Base-by-base conservation (phyloP, 2,329 filamentous ascomycete species). In the Leptographium wingfieldii region DNA sequence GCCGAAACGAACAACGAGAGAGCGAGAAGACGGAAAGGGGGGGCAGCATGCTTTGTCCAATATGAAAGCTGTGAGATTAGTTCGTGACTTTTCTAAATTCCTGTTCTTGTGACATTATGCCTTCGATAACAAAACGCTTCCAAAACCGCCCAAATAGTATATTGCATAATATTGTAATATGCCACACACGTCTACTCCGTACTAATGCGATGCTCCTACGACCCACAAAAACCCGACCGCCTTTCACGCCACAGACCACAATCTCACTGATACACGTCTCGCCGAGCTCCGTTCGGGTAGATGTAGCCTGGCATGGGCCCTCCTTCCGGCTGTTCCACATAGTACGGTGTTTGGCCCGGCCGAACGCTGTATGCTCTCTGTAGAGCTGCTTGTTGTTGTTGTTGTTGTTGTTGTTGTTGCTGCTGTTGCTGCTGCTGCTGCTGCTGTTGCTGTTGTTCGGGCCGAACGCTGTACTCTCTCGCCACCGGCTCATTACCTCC, bases 281-380 rank as follows among this genome's bases (percentile, higher is more conserved):
- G 58, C 5, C 56, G 59, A 1, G 55, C 35, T 62, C 74, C 72
- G 49, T 77, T 74, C n/a, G 73, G 66, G 63, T 80, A 80, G 25
- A 76, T 70, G 31, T 77, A 71, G 43, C 77, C 76, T 54, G 74
- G 74, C 16, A 72, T 69, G 31, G 56, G 56, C 25, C 27, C 46
- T 25, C 27, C 57, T 12, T 56, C 43, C 11, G 53, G 43, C 49
- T 58, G 60, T 4, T 62, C 62, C 7, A 59, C 51, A 57, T 62
- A 65, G 48, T 61, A 63, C n/a, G 54, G 55, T 10, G 48, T 40
- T 19, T 54, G 46, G 14, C 25, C 57, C 19, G 75, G 74, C 49
- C 73, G 73, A 57, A 72, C 70, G 64, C 74, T 75, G 62, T 75
- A 79, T 43, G 73, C 69, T 33, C 70, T 69, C 54, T 72, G 70